phyloP scores from a whole-genome alignment of 108 stramenopile genomes.

The Fragilariopsis cylindrus region DNA sequence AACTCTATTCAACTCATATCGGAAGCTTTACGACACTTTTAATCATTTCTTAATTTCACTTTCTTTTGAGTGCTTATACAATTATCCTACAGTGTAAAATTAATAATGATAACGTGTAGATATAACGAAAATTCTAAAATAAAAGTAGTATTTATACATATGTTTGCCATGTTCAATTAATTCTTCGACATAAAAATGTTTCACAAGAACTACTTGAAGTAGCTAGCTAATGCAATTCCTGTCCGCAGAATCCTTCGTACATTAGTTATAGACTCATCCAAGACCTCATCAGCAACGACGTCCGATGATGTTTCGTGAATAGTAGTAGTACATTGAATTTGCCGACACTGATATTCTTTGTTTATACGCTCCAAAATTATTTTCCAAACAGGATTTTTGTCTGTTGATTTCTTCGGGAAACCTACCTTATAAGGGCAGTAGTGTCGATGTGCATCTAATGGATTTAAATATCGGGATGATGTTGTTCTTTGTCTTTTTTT shows the following conservation, averaged over 20 bases:
- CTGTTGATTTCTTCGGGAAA: slow-evolving; percentile 17
- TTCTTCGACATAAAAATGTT: background rate
- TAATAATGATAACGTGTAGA: background rate
- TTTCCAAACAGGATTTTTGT: slow-evolving; percentile 33
- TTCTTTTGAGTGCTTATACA: too few species aligned
- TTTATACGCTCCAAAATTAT: slow-evolving; percentile 19
- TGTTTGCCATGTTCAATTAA: too few species aligned
- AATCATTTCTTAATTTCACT: too few species aligned
- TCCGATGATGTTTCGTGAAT: background rate
- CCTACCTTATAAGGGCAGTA: slow-evolving; percentile 38
- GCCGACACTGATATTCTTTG: background rate
- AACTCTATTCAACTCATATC: too few species aligned
- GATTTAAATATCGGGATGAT: slow-evolving; percentile 3
- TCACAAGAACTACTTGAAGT: background rate
- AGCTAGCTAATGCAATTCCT: slow-evolving; percentile 19
- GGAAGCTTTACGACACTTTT: too few species aligned
- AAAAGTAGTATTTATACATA: too few species aligned
- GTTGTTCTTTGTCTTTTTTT: slow-evolving; percentile 23
- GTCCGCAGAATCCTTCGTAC: slow-evolving; percentile 28
- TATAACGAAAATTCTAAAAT: background rate
- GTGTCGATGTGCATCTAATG: slow-evolving; percentile 35
- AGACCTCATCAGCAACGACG: background rate
- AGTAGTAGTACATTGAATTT: background rate
- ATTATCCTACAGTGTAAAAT: background rate
- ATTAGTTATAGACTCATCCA: slow-evolving; percentile 18